A percentile compares a stretch with the other conserved stretches of the same genome.
Evolutionary conservation across 2,329 filamentous ascomycete genomes (phyloP).

Genomic region (Penicillium sp.): DNA sequence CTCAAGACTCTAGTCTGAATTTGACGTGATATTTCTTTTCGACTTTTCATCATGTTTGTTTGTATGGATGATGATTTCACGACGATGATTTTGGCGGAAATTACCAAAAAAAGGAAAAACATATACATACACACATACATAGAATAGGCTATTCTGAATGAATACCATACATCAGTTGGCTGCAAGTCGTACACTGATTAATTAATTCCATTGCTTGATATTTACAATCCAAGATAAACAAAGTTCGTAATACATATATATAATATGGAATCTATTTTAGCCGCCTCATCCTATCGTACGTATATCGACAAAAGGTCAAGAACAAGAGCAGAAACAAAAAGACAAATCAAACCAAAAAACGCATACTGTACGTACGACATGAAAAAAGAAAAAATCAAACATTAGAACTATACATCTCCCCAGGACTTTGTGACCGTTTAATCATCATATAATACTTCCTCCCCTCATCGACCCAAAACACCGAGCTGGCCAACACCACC

Average conservation of each 20-base stretch:
- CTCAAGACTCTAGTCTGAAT: conserved; percentile 23
- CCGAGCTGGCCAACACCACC: conserved; percentile 72
- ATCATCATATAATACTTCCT: conserved; percentile 63
- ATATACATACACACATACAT: neutral
- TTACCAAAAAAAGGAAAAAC: neutral
- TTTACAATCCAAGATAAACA: too few species aligned
- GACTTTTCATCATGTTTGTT: too few species aligned
- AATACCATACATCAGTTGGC: neutral
- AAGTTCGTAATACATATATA: too few species aligned
- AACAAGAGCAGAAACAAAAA: too few species aligned
- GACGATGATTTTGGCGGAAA: neutral
- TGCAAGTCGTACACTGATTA: too few species aligned
- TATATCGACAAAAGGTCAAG: too few species aligned
- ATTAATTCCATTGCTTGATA: too few species aligned
- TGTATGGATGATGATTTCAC: neutral
- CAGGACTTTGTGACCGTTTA: conserved; percentile 27
- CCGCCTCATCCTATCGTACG: too few species aligned
- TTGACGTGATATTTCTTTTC: neutral
- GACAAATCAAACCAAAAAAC: neutral
- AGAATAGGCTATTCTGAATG: neutral
- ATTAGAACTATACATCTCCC: conserved; percentile 39
- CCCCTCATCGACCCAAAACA: conserved; percentile 92
- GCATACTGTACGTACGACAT: too few species aligned
- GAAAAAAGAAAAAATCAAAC: conserved; percentile 25
- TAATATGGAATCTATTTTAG: too few species aligned